Conservation (phyloP, 768 basidiomycete species). For the Lentinula lateritia region DNA sequence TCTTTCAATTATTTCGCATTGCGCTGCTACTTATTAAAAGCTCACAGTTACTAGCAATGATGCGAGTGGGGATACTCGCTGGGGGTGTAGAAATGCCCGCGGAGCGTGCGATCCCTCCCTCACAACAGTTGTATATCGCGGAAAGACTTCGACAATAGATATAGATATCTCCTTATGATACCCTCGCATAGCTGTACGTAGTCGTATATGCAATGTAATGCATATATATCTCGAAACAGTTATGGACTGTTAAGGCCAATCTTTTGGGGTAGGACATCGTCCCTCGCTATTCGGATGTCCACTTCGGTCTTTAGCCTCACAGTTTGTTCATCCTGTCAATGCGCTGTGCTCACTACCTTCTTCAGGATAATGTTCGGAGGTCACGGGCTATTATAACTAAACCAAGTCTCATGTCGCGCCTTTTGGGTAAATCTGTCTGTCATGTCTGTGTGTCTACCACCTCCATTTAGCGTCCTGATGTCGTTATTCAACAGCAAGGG, state of each 20-base stretch:
- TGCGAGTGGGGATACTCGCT: constrained; percentile 64
- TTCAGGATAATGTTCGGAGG: not conserved
- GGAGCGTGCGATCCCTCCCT: constrained; percentile 39
- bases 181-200: not conserved
- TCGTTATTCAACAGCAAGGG: not conserved
- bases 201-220: not conserved
- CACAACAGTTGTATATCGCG: constrained; percentile 38
- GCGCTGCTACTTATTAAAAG: not conserved
- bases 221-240: not conserved
- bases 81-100: constrained; percentile 55
- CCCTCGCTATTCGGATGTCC: not conserved
- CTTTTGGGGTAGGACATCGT: too few species aligned
- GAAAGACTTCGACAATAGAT: constrained; percentile 6
- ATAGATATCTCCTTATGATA: not conserved
- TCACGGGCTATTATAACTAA: not conserved
- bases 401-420: not conserved
- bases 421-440: not conserved
- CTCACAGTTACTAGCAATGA: constrained; percentile 63
- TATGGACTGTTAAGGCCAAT: too few species aligned
- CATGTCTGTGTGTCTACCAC: not conserved
- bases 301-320: not conserved
- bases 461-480: not conserved
- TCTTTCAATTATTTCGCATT: constrained; percentile 1
- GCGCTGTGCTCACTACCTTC: not conserved
- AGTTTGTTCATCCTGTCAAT: not conserved